Base-by-base conservation (phyloP, 352 stramenopile genomes). In the Pythium myriotylum region DNA sequence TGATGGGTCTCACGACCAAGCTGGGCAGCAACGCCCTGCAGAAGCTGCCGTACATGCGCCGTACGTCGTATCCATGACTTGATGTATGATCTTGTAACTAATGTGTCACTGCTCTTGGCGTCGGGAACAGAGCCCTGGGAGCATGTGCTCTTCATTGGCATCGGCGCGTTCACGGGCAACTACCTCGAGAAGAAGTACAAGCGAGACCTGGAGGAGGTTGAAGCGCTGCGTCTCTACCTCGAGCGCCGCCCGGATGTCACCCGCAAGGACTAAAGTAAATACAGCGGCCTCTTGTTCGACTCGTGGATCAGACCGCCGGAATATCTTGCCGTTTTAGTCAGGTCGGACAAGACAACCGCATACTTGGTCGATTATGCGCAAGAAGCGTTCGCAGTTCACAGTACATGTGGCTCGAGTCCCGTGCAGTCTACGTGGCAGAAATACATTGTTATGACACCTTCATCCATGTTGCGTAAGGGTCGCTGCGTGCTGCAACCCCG, bases 41-140 rank as follows among this genome's bases (percentile, higher is more conserved):
- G 73, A 94, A 94, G 67, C 76, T 92, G 41, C 83, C 85, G 41
- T 84, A 87, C 60, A 92, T 91, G 82, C 78, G 84, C 26, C 82
- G 84, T 93, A 88, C 65, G 84, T 89, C 13, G 37, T 19, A 43
- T 4, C 37, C n/a, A 43, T 35, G 29, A 35, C 5, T 35, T 35
- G 29, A 35, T 35, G 29, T 35, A 35, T 10, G 29, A 5, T 5
- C 10, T 35, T 35, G 29, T n/a, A 10, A 10, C 29, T 35, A 35
- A 35, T 35, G 29, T 35, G 29, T 35, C n/a, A 10, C 29, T 35
- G 29, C 10, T 35, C 29, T 35, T n/a, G n/a, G n/a, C 10, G 3
- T 27, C 20, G 26, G 17, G 14, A 12, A 17, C 56, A 94, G 85
- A 94, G 16, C 84, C 85, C 29, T 94, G 85, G 85, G 85, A 94